Evolutionary conservation across 306 rosid genomes (phyloP), one percentile per base, ranked within the genome.

Genomic region (Sicyos edulis): DNA sequence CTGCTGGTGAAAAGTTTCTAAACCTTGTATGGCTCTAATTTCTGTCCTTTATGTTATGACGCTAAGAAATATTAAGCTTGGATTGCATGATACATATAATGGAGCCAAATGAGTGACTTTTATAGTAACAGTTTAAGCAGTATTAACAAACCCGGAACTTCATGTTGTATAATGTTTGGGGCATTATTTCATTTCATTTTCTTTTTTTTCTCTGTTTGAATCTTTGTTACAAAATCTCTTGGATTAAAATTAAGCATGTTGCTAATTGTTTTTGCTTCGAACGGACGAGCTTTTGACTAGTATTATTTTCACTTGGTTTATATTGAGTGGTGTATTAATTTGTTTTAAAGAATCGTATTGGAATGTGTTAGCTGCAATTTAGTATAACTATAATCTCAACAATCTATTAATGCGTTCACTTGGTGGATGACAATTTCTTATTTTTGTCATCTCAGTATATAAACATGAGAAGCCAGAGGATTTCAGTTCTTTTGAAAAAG

Each of bases 401-500:
- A 24, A 9, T 24, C 2, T 32, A 19, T 24, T 34, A 10, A 16
- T 66, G n/a, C 29, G 15, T 55, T 54, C 14, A 55, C 54, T 26
- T 26, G 53, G 19, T 66, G 17, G 24, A 44, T 51, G 40, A 5
- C 59, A 74, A 37, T 53, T 1, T 32, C 60, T 9, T 52, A 34
- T 50, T 67, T 24, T 51, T 69, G 40, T 47, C 56, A 45, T 53
- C 57, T 82, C 83, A 91, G 97, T 90, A 91, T 80, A 78, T 93
- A 55, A 88, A 86, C 78, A 75, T 87, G 88, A 86, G 89, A 88
- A 90, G 92, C 58, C 97, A 83, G 79, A 83, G 86, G 81, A 84
- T 91, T 70, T 93, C 97, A 11, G 78, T 85, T 83, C 96, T 90
- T 72, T 82, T 88, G 77, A 91, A 86, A 81, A 93, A 86, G 87